A percentile compares a stretch with the other conserved stretches of the same genome.
Evolutionary conservation across 2,329 filamentous ascomycete genomes (phyloP).

Genomic region (Talaromyces marneffei): DNA sequence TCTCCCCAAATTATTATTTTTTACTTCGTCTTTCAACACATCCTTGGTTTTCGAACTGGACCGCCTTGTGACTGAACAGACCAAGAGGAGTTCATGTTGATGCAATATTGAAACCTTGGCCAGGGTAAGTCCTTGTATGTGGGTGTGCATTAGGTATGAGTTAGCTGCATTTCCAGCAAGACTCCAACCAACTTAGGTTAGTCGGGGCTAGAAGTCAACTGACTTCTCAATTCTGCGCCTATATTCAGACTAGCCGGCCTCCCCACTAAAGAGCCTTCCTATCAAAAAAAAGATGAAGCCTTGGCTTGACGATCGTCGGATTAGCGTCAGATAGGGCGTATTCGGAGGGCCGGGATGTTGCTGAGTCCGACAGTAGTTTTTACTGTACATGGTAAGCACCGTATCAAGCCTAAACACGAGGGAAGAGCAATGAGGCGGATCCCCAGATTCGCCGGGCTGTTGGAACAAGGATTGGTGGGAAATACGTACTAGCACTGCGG

Average conservation of each 20-base stretch:
- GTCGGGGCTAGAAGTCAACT: conserved; percentile 4
- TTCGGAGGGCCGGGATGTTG: not conserved
- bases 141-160: not conserved
- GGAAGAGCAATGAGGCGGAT: conserved; percentile 3
- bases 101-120: not conserved
- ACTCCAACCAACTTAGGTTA: not conserved
- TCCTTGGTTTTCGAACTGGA: not conserved
- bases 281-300: conserved; percentile 1
- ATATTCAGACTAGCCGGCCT: not conserved
- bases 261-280: conserved; percentile 1
- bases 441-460: not conserved
- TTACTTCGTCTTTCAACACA: not conserved
- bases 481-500: conserved; percentile 1
- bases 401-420: not conserved
- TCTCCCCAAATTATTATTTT: not conserved
- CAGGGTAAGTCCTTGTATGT: not conserved
- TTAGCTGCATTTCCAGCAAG: not conserved
- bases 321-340: conserved; percentile 2
- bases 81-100: not conserved
- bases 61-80: not conserved
- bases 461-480: not conserved
- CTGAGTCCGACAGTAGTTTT: not conserved
- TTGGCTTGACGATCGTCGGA: conserved; percentile 6
- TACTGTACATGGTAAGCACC: not conserved
- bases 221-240: conserved; percentile 7